Base-by-base conservation (phyloP, 805 yeast genomes). In the Wickerhamiella slavikovae region DNA sequence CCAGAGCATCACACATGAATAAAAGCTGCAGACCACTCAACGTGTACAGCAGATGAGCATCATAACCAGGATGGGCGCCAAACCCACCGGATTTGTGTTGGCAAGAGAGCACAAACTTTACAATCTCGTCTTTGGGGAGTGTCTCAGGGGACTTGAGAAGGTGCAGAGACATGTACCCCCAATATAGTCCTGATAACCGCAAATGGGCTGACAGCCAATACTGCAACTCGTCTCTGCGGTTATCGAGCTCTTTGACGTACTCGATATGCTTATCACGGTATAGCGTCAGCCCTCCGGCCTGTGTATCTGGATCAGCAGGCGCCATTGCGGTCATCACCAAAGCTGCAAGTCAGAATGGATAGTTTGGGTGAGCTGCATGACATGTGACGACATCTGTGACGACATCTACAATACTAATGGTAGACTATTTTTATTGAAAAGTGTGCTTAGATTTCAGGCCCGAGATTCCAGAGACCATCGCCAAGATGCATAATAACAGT, bases 191-290 rank as follows among this genome's bases (percentile, higher is more conserved):
- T 43, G 53, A 80, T 60, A 89, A 52, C 19, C 95, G 62, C 29
- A 89, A 57, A 48, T 89, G 96, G 44, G 89, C 96, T 8, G 79
- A 67, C 29, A 83, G 51, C 89, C 93, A 80, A 51, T 80, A 83
- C 41, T 75, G 82, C 17, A 70, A 55, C 45, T 73, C 64, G 47
- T 69, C 62, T 31, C 64, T 57, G 37, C 62, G 57, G 28, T 60
- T 52, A 39, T 72, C 71, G 25, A 74, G 51, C 1, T 66, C 50
- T 32, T 58, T 54, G 19, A 75, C 60, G 47, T 70, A 75, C 14
- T 51, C 45, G 14, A 72, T 57, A 44, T 75, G 85, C 42, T 68
- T 66, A n/a, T n/a, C n/a, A n/a, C n/a, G n/a, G n/a, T n/a, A n/a
- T n/a, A n/a, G n/a, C n/a, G n/a, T n/a, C n/a, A n/a, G n/a, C n/a